Evolutionary conservation across 1,284 basidiomycete species (phyloP).

Genomic region (Trametes polyzona): DNA sequence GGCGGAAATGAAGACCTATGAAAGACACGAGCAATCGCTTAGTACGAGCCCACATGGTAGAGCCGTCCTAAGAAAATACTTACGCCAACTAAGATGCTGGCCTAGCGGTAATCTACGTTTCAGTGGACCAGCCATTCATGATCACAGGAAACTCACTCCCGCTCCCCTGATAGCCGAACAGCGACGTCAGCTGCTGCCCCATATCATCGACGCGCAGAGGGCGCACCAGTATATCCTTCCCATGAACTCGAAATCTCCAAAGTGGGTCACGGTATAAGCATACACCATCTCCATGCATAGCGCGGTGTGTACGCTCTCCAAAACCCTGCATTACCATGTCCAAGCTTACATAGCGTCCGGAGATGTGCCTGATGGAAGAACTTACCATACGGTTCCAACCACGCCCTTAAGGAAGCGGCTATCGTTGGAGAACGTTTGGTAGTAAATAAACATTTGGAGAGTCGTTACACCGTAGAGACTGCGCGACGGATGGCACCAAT

Average conservation of each 20-base stretch:
- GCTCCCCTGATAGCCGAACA: neutral
- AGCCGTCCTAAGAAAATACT: neutral
- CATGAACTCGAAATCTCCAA: slow-evolving; percentile 11
- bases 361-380: neutral
- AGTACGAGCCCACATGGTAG: neutral
- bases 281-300: slow-evolving; percentile 13
- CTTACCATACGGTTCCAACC: slow-evolving; percentile 9
- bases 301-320: slow-evolving; percentile 16
- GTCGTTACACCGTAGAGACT: slow-evolving; percentile 16
- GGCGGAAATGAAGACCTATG: slow-evolving; percentile 8
- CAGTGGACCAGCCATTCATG: neutral
- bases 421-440: slow-evolving; percentile 1
- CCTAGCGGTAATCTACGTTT: neutral
- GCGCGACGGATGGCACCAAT: neutral
- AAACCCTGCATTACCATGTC: neutral
- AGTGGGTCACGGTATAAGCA: slow-evolving; percentile 8
- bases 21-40: neutral
- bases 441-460: slow-evolving; percentile 13
- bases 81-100: slow-evolving; percentile 8
- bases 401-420: slow-evolving; percentile 4
- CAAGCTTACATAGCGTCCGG: neutral
- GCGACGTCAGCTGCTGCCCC: neutral
- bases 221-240: slow-evolving; percentile 10
- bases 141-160: neutral
- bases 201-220: neutral